A percentile compares a stretch with the other conserved stretches of the same genome.
Evolutionary conservation across 2,329 filamentous ascomycete genomes (phyloP).

Genomic region (Aaosphaeria arxii): DNA sequence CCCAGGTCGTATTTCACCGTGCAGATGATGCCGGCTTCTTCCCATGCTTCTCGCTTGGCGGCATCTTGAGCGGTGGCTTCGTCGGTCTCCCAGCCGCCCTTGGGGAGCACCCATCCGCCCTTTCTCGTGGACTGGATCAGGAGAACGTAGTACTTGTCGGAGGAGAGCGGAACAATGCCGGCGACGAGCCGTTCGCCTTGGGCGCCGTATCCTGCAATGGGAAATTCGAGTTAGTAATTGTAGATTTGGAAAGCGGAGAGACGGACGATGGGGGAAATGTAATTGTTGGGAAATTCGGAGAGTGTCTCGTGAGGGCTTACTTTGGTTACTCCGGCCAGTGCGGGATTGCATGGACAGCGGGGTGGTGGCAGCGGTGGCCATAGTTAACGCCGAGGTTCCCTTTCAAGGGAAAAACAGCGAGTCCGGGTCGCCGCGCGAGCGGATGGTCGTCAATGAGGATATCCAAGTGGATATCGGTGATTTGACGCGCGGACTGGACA

Average conservation of each 20-base stretch:
- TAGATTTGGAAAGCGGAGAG: background rate
- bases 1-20: constrained; percentile 83
- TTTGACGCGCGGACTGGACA: no score
- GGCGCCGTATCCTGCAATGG: constrained; percentile 73
- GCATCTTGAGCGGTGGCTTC: constrained; percentile 85
- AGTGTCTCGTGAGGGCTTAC: constrained; percentile 55
- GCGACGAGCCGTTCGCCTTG: constrained; percentile 94
- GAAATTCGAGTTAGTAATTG: constrained; percentile 12
- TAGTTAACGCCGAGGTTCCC: constrained; percentile 3
- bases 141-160: constrained; percentile 83
- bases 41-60: constrained; percentile 87
- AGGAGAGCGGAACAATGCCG: constrained; percentile 84
- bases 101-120: constrained; percentile 93
- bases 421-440: background rate
- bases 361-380: constrained; percentile 32
- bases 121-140: constrained; percentile 90
- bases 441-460: no score
- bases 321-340: constrained; percentile 74
- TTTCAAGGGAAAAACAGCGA: background rate
- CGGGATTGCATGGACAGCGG: constrained; percentile 61
- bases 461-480: no score
- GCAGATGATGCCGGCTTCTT: constrained; percentile 91
- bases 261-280: background rate
- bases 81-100: constrained; percentile 96
- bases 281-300: background rate